phyloP scores from a whole-genome alignment of 1,139 yeast species.

The Blastobotrys aristatus region DNA sequence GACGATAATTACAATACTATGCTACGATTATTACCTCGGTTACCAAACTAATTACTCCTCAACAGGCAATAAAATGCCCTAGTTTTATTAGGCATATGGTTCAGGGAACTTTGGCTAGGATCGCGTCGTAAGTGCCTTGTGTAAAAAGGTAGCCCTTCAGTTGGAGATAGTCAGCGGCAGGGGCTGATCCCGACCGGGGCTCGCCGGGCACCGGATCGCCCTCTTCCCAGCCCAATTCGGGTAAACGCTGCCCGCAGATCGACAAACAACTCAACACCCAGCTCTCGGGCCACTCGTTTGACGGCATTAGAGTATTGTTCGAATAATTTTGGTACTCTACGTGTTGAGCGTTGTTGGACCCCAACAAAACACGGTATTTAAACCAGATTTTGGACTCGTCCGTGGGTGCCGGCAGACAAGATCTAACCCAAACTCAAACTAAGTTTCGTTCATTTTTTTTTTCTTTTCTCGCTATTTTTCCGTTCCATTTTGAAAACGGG shows the following conservation, averaged over 20 bases:
- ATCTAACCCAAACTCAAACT: too few species aligned
- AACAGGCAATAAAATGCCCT: too few species aligned
- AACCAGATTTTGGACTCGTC: slow-evolving; percentile 15
- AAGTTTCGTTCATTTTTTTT: too few species aligned
- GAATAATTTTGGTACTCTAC: slow-evolving; percentile 34
- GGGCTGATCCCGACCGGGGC: slow-evolving; percentile 13
- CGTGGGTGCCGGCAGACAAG: too few species aligned
- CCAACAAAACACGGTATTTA: slow-evolving; percentile 21
- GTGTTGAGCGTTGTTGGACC: slow-evolving; percentile 21
- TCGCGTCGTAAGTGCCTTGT: slow-evolving; percentile 36
- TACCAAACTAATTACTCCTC: too few species aligned
- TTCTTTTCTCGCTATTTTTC: too few species aligned
- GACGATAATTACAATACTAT: too few species aligned
- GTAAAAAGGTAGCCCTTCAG: slow-evolving; percentile 67
- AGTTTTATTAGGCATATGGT: not conserved
- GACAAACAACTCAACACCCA: slow-evolving; percentile 48
- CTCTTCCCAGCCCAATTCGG: slow-evolving; percentile 27
- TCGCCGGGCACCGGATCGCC: slow-evolving; percentile 22
- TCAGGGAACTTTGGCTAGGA: not conserved
- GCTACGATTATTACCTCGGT: too few species aligned
- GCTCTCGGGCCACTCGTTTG: slow-evolving; percentile 41
- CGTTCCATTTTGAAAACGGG: too few species aligned
- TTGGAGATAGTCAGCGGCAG: slow-evolving; percentile 29
- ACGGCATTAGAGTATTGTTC: slow-evolving; percentile 48
- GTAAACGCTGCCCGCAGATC: slow-evolving; percentile 47